Evolutionary conservation across 768 basidiomycete species (phyloP).

Genomic region (Tricholomella constricta): DNA sequence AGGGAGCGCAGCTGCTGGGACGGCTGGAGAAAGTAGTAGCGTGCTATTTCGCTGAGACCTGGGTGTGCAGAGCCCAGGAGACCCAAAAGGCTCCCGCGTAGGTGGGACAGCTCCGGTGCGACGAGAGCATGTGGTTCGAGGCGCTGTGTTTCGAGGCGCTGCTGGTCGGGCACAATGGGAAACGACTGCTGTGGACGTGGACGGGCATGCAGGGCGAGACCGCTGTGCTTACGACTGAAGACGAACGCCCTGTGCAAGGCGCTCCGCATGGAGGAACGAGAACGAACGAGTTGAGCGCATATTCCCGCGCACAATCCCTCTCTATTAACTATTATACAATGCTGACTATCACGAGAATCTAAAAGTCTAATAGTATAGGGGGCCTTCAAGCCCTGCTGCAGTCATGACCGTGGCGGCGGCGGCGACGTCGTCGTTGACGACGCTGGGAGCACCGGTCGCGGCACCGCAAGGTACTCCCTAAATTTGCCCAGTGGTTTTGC

Average conservation of each 20-base stretch:
- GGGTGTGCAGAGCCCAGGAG: constrained; percentile 91
- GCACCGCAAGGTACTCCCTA: constrained; percentile 37
- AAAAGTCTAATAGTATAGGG: not conserved
- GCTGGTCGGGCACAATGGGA: constrained; percentile 22
- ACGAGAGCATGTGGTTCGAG: constrained; percentile 74
- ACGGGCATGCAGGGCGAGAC: constrained; percentile 44
- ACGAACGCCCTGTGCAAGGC: too few relatives aligned
- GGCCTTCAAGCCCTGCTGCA: not conserved
- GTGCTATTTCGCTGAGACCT: constrained; percentile 81
- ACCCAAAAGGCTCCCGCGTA: constrained; percentile 71
- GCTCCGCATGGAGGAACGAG: too few relatives aligned
- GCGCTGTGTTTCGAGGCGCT: constrained; percentile 24
- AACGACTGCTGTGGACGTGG: constrained; percentile 29
- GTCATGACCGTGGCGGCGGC: constrained; percentile 27
- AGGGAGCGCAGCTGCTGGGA: constrained; percentile 91
- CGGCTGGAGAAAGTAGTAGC: constrained; percentile 88
- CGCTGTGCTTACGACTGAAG: constrained; percentile 35
- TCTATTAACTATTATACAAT: constrained; percentile 3
- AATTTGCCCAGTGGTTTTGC: constrained; percentile 46
- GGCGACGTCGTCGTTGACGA: constrained; percentile 35
- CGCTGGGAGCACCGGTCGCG: constrained; percentile 28
- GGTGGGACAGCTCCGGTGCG: constrained; percentile 66
- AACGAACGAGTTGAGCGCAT: too few relatives aligned
- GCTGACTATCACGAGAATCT: not conserved
- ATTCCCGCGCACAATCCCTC: constrained; percentile 18